A percentile compares a stretch with the other conserved stretches of the same genome.
Conservation (phyloP, 140 eudicot species). For the Flaveria floridana region DNA sequence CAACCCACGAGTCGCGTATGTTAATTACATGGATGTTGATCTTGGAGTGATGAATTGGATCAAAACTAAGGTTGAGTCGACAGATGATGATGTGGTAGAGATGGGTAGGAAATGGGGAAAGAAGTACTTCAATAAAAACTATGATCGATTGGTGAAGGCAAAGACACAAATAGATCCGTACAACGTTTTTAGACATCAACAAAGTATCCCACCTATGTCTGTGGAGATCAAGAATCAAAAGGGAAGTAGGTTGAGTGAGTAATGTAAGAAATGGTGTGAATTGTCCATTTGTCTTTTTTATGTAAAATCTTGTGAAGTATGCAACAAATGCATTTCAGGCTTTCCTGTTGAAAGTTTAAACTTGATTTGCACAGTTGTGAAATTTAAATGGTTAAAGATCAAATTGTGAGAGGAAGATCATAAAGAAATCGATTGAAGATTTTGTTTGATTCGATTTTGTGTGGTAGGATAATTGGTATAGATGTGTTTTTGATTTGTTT, state of each 20-base stretch:
- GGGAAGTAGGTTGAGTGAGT: constrained; percentile 25
- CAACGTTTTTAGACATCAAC: constrained; percentile 68
- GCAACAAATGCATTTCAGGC: neutral
- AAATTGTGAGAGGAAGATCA: too few species aligned
- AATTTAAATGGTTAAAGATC: too few species aligned
- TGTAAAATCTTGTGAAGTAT: constrained; percentile 33
- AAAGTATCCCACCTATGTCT: constrained; percentile 66
- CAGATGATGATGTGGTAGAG: constrained; percentile 44
- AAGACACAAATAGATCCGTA: constrained; percentile 64
- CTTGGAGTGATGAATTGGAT: constrained; percentile 48
- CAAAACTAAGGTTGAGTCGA: constrained; percentile 24
- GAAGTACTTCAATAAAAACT: constrained; percentile 62
- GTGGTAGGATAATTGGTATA: too few species aligned
- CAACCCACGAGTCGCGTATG: constrained; percentile 59
- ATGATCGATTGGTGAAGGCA: constrained; percentile 63
- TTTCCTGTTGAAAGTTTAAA: neutral
- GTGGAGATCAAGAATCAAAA: constrained; percentile 21
- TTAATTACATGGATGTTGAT: constrained; percentile 69
- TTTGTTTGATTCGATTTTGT: too few species aligned
- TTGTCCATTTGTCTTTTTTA: constrained; percentile 29
- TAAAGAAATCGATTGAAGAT: too few species aligned
- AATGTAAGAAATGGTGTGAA: constrained; percentile 22
- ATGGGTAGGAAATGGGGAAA: constrained; percentile 65
- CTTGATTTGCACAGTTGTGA: too few species aligned
- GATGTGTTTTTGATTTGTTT: too few species aligned